Conservation (phyloP, 441 rosid species). For the Gossypium lobatum region DNA sequence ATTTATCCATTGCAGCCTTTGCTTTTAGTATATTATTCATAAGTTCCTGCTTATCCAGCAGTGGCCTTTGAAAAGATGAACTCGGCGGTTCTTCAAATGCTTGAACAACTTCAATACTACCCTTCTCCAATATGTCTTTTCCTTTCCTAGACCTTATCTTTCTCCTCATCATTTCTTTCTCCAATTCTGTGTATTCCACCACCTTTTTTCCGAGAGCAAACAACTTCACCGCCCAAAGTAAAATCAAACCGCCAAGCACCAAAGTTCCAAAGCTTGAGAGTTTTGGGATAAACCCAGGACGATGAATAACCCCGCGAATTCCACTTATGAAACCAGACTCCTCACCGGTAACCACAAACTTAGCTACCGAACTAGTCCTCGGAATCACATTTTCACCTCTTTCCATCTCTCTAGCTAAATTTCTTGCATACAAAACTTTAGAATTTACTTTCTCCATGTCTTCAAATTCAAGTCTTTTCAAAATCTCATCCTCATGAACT, state of each 20-base stretch:
- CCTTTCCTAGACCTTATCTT: conserved; percentile 62
- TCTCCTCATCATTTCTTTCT: conserved; percentile 89
- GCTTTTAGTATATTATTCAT: conserved; percentile 45
- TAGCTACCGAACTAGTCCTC: conserved; percentile 58
- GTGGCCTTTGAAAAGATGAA: conserved; percentile 44
- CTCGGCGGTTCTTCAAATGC: conserved; percentile 23
- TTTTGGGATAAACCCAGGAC: conserved; percentile 36
- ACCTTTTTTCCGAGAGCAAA: conserved; percentile 31
- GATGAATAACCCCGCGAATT: conserved; percentile 27
- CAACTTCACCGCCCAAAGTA: conserved; percentile 46
- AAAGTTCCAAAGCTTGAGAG: conserved; percentile 41
- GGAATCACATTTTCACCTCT: conserved; percentile 49
- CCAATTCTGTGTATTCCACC: conserved; percentile 42
- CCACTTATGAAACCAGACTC: conserved; percentile 35
- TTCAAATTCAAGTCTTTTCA: conserved; percentile 30
- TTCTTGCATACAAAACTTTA: conserved; percentile 46
- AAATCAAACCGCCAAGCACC: conserved; percentile 46
- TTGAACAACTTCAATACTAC: conserved; percentile 44
- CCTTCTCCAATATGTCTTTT: conserved; percentile 45
- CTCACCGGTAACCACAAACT: conserved; percentile 45
- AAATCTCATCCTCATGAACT: conserved; percentile 57
- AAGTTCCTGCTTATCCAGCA: conserved; percentile 53
- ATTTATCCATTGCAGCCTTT: conserved; percentile 28
- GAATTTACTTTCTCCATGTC: conserved; percentile 33
- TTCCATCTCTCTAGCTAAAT: conserved; percentile 67